Conservation (phyloP, 148 eudicot genomes). For the Heliamphora exappendiculata region DNA sequence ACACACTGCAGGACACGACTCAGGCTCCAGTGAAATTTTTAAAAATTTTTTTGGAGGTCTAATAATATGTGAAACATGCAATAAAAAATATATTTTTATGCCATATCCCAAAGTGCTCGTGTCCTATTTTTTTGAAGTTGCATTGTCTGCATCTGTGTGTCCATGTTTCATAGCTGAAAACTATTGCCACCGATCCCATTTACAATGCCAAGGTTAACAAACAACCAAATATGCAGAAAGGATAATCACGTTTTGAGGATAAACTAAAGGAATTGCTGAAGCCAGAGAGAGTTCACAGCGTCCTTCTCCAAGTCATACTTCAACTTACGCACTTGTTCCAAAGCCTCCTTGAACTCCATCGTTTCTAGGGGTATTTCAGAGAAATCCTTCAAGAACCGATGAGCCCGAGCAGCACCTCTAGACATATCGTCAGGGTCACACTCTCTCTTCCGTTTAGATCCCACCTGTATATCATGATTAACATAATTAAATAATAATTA, state of each 20-base stretch:
- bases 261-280: conserved; percentile 70
- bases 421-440: conserved; percentile 47
- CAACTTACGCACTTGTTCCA: conserved; percentile 48
- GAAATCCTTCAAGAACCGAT: conserved; percentile 69
- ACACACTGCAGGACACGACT: no score
- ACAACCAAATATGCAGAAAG: background rate
- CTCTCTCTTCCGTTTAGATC: conserved; percentile 61
- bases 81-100: no score
- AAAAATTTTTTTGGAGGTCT: no score
- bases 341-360: conserved; percentile 67
- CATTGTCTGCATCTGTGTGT: no score
- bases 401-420: conserved; percentile 77
- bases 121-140: no score
- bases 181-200: background rate
- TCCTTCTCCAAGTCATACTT: conserved; percentile 63
- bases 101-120: no score
- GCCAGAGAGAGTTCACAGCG: conserved; percentile 58
- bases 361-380: conserved; percentile 72
- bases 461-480: conserved; percentile 32
- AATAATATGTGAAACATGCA: no score
- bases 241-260: background rate
- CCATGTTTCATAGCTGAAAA: no score
- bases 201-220: background rate
- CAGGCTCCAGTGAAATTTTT: no score
- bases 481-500: background rate